Evolutionary conservation across 495 filamentous ascomycete genomes (phyloP).

Genomic region (Melanomma pulvis-pyrius): DNA sequence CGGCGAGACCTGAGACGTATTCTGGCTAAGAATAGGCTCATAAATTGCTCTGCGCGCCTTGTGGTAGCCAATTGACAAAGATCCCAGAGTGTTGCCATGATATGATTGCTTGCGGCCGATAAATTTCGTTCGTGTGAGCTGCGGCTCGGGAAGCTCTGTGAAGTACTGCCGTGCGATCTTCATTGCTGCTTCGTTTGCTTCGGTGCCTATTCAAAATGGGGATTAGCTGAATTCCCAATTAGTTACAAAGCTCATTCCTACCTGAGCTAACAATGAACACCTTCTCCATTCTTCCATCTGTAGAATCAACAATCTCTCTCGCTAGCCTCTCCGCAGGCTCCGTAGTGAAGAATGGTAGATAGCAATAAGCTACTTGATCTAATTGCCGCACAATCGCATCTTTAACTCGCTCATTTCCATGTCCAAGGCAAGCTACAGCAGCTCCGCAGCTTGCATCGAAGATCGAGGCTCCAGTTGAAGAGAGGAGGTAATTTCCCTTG

Average conservation of each 20-base stretch:
- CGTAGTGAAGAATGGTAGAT: constrained; percentile 26
- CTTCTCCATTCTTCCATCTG: constrained; percentile 40
- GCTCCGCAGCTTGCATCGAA: constrained; percentile 47
- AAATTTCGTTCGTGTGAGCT: constrained; percentile 43
- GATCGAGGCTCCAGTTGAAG: constrained; percentile 40
- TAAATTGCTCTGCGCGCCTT: constrained; percentile 17
- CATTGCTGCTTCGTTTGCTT: constrained; percentile 50
- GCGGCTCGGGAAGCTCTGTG: constrained; percentile 56
- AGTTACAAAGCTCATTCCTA: constrained; percentile 34
- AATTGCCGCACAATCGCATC: constrained; percentile 16
- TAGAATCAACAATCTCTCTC: constrained; percentile 42
- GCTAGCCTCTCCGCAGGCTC: constrained; percentile 50
- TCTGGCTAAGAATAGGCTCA: constrained; percentile 63
- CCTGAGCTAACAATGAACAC: constrained; percentile 63
- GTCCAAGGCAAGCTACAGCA: constrained; percentile 47
- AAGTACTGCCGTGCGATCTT: constrained; percentile 68
- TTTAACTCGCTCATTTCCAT: constrained; percentile 39
- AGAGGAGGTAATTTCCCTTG: constrained; percentile 7
- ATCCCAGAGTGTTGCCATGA: constrained; percentile 41
- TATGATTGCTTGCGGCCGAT: constrained; percentile 38
- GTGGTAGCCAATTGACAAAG: constrained; percentile 40
- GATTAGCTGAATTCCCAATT: background rate
- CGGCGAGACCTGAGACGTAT: constrained; percentile 61
- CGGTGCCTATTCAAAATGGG: constrained; percentile 3
- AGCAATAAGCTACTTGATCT: constrained; percentile 25